These are phyloP conservation scores for Luzula sylvatica DNA, from an alignment of 176 grass and related monocot genomes.

Conservation along the genomic window DNA sequence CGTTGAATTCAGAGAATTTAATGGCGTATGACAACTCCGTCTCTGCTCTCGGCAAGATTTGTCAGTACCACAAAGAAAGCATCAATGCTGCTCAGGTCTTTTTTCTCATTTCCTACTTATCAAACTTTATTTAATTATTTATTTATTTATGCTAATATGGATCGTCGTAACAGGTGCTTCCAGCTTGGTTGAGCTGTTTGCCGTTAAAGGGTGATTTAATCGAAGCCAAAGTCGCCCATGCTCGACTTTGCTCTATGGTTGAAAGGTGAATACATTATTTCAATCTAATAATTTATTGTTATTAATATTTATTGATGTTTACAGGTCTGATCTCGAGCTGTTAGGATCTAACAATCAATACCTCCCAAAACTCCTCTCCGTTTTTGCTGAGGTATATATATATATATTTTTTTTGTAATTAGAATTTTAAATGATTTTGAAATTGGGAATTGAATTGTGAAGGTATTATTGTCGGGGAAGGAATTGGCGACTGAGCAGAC, in stretches of 20 bases:
- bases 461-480: slow-evolving; percentile 64
- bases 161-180: slow-evolving; percentile 48
- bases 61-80: slow-evolving; percentile 64
- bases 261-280: slow-evolving; percentile 51
- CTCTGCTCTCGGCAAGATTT: slow-evolving; percentile 93
- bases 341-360: slow-evolving; percentile 72
- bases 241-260: slow-evolving; percentile 86
- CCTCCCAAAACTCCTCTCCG: slow-evolving; percentile 63
- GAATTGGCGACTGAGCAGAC: slow-evolving; percentile 85
- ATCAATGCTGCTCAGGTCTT: slow-evolving; percentile 84
- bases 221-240: slow-evolving; percentile 95
- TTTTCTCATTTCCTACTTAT: background rate
- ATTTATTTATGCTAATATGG: slow-evolving; percentile 7
- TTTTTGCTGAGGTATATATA: slow-evolving; percentile 87
- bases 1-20: slow-evolving; percentile 55
- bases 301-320: background rate
- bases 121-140: background rate
- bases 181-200: slow-evolving; percentile 79
- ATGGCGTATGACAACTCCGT: slow-evolving; percentile 99
- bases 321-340: slow-evolving; percentile 70
- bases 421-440: too few relatives aligned
- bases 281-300: background rate
- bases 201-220: slow-evolving; percentile 96
- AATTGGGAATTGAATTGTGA: background rate
- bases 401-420: too few relatives aligned